A percentile compares a stretch with the other conserved stretches of the same genome.
Evolutionary conservation across 2,329 filamentous ascomycete genomes (phyloP).

Genomic region (Verticillium tricorpus): DNA sequence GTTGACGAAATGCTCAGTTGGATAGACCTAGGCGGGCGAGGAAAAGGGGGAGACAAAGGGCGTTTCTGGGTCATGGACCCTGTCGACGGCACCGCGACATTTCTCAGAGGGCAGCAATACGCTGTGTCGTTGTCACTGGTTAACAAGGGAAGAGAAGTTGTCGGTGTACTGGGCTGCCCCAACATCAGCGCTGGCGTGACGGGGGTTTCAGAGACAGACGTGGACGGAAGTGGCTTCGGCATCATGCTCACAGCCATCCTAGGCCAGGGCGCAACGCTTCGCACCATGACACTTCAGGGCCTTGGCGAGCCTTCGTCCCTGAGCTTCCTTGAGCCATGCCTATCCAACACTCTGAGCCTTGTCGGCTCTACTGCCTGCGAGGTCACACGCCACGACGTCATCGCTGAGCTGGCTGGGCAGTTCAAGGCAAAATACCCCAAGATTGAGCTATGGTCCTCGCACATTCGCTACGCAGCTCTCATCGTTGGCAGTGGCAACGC

Average conservation of each 20-base stretch:
- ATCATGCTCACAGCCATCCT: slow-evolving; percentile 28
- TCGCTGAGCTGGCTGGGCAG: slow-evolving; percentile 20
- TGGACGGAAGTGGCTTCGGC: slow-evolving; percentile 28
- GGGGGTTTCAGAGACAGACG: slow-evolving; percentile 26
- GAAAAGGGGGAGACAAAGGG: slow-evolving; percentile 22
- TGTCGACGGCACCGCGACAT: slow-evolving; percentile 60
- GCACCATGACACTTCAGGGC: slow-evolving; percentile 3
- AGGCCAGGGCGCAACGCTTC: slow-evolving; percentile 24
- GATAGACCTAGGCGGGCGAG: slow-evolving; percentile 53
- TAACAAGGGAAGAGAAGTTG: slow-evolving; percentile 49
- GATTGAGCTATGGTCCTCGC: slow-evolving; percentile 34
- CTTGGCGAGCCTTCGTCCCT: no score
- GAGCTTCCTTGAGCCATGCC: no score
- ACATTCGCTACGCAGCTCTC: slow-evolving; percentile 32
- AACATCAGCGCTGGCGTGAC: slow-evolving; percentile 38
- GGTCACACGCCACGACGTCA: neutral
- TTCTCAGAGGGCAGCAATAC: slow-evolving; percentile 57
- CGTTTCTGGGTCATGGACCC: slow-evolving; percentile 61
- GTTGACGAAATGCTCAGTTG: slow-evolving; percentile 54
- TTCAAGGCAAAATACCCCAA: slow-evolving; percentile 28
- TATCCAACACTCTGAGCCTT: neutral
- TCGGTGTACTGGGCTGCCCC: slow-evolving; percentile 59
- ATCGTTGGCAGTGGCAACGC: slow-evolving; percentile 30
- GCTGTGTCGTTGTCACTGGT: slow-evolving; percentile 56
- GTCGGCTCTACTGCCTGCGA: neutral